A percentile compares a stretch with the other conserved stretches of the same genome.
Conservation (phyloP, 2,329 filamentous ascomycete genomes). For the Cladophialophora chaetospira region DNA sequence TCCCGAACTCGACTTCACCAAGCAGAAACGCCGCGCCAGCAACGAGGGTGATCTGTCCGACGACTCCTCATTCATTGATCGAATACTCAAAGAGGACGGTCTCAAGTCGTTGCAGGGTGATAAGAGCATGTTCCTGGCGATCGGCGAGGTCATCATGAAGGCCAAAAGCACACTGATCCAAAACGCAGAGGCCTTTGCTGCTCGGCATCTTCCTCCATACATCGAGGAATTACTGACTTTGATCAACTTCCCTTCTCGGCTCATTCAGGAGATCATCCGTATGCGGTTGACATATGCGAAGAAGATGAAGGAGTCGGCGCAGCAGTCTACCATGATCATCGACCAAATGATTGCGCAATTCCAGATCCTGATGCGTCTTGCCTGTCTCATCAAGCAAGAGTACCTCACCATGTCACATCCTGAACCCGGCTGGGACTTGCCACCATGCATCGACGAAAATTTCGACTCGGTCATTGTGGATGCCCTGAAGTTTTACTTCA, state of each 20-base stretch:
- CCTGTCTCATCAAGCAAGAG: constrained; percentile 87
- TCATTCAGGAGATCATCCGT: constrained; percentile 95
- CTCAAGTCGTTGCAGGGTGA: constrained; percentile 84
- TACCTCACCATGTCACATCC: constrained; percentile 82
- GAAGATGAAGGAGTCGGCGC: constrained; percentile 92
- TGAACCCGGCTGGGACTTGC: constrained; percentile 91
- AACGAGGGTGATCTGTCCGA: constrained; percentile 75
- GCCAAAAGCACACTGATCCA: constrained; percentile 88
- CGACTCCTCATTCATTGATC: constrained; percentile 90
- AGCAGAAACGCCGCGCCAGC: constrained; percentile 68
- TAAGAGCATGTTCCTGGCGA: constrained; percentile 79
- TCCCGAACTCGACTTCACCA: constrained; percentile 86
- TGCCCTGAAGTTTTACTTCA: constrained; percentile 96
- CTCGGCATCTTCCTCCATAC: constrained; percentile 89
- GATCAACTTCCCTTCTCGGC: constrained; percentile 93
- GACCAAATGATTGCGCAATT: constrained; percentile 98
- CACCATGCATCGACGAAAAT: constrained; percentile 93
- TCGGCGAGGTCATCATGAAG: constrained; percentile 86
- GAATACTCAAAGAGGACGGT: constrained; percentile 92
- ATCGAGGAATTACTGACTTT: constrained; percentile 94
- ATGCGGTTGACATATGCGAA: constrained; percentile 88
- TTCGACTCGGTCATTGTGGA: constrained; percentile 92
- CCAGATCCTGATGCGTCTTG: constrained; percentile 86
- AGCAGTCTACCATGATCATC: constrained; percentile 89
- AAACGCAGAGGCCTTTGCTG: constrained; percentile 80